Evolutionary conservation across 1,284 basidiomycete species (phyloP).

Genomic region (Ceratobasidium sp.): DNA sequence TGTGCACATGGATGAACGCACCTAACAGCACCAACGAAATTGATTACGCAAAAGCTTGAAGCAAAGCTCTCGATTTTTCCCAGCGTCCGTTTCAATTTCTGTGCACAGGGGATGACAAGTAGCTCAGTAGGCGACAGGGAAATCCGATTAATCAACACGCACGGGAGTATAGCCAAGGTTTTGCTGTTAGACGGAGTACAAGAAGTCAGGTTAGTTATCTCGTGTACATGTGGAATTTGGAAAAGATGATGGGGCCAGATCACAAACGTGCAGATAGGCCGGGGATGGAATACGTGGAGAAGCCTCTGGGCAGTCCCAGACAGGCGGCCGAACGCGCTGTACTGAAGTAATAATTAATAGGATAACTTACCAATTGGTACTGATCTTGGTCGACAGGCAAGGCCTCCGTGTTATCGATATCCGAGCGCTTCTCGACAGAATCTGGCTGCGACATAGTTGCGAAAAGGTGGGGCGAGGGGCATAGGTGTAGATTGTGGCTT

Average conservation of each 20-base stretch:
- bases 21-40: conserved; percentile 54
- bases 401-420: not conserved
- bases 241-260: not conserved
- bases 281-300: too few relatives aligned
- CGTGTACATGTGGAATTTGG: not conserved
- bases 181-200: not conserved
- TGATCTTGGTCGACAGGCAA: not conserved
- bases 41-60: conserved; percentile 54
- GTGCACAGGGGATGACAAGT: not conserved
- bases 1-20: conserved; percentile 7
- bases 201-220: not conserved
- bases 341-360: too few relatives aligned
- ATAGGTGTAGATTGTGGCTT: not conserved
- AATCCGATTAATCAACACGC: not conserved
- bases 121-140: not conserved
- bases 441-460: not conserved
- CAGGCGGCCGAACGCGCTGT: too few relatives aligned
- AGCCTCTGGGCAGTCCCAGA: not conserved
- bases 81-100: conserved; percentile 53
- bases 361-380: not conserved
- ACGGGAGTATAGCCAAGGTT: conserved; percentile 1
- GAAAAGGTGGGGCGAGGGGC: not conserved
- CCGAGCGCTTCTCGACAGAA: conserved; percentile 13
- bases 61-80: conserved; percentile 53
- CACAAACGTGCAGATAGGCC: not conserved